Conservation (phyloP, 305 asterid genomes). For the Fraxinus greggii region DNA sequence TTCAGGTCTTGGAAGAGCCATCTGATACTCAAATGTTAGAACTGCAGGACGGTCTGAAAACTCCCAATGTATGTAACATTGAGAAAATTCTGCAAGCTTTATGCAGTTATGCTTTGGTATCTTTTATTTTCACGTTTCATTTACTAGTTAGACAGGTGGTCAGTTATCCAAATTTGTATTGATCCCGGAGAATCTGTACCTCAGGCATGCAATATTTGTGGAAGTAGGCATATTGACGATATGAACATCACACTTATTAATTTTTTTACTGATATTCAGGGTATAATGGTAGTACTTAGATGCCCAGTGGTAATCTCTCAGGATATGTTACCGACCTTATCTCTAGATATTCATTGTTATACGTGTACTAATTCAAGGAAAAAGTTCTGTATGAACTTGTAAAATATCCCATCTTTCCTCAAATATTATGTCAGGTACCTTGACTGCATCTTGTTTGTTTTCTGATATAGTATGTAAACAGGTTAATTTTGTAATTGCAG, state of each 20-base stretch:
- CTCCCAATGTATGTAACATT: conserved; percentile 66
- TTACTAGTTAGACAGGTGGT: conserved; percentile 1
- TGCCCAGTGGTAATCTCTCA: neutral
- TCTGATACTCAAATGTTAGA: conserved; percentile 50
- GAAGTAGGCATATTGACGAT: neutral
- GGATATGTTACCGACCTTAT: neutral
- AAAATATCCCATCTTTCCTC: neutral
- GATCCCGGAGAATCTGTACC: neutral
- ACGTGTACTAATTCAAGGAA: neutral
- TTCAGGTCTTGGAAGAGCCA: conserved; percentile 65
- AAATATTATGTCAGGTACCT: neutral
- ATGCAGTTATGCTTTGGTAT: neutral
- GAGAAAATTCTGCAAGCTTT: neutral
- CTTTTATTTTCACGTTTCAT: neutral
- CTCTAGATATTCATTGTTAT: neutral
- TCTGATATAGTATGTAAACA: neutral
- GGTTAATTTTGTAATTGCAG: conserved; percentile 40
- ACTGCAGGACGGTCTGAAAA: conserved; percentile 60
- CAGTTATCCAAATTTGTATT: neutral
- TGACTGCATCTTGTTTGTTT: neutral
- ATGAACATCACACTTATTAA: neutral
- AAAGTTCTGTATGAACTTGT: neutral
- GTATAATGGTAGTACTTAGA: neutral
- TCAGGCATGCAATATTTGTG: neutral
- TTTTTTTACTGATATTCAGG: neutral